phyloP scores from a whole-genome alignment of 2,329 filamentous ascomycete genomes.

The Akanthomyces muscarius region DNA sequence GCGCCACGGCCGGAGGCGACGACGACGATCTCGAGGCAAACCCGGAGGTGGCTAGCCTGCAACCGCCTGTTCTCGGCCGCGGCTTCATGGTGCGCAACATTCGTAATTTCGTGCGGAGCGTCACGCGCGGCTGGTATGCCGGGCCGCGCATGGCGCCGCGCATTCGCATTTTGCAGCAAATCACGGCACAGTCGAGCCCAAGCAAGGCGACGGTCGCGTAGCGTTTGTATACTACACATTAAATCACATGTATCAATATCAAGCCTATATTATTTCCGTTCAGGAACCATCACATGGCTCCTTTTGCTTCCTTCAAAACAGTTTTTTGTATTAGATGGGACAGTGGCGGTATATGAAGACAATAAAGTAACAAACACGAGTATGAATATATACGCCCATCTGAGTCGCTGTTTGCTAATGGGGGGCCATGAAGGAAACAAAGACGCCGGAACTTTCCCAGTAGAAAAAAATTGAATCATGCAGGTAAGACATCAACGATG shows the following conservation, averaged over 20 bases:
- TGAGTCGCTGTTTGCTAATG: background rate
- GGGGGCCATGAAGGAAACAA: background rate
- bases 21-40: slow-evolving; percentile 15
- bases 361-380: background rate
- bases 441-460: slow-evolving; percentile 1
- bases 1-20: slow-evolving; percentile 23
- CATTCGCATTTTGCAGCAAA: slow-evolving; percentile 46
- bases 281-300: too few relatives aligned
- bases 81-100: slow-evolving; percentile 38
- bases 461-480: background rate
- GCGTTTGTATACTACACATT: too few relatives aligned
- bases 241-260: background rate
- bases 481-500: background rate
- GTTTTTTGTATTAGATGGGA: background rate
- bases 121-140: slow-evolving; percentile 61
- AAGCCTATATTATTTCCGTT: background rate
- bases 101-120: slow-evolving; percentile 38
- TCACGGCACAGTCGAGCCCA: background rate
- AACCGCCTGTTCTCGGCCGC: slow-evolving; percentile 40
- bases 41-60: slow-evolving; percentile 16
- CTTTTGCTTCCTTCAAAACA: background rate
- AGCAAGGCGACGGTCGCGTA: background rate
- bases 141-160: slow-evolving; percentile 58
- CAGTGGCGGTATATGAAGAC: background rate
- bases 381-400: background rate